Evolutionary conservation across 306 rosid species (phyloP).

Genomic region (Ammopiptanthus mongolicus): DNA sequence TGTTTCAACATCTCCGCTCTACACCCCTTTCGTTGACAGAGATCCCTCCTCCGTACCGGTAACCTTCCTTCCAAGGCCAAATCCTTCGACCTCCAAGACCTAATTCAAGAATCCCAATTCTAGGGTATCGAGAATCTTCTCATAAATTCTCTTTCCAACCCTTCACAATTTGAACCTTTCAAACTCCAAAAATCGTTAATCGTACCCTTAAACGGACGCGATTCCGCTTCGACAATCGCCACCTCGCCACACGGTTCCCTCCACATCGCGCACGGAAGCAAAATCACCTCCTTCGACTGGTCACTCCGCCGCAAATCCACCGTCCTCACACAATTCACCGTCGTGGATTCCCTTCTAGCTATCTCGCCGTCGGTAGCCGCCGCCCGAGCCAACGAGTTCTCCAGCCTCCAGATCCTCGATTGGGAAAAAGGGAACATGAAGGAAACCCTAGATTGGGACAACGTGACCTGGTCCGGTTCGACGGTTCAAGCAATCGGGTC

Average conservation of each 20-base stretch:
- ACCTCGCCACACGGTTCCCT: conserved; percentile 62
- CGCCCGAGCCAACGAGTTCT: conserved; percentile 87
- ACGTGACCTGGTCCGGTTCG: conserved; percentile 73
- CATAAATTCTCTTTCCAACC: conserved; percentile 59
- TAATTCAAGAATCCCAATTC: conserved; percentile 65
- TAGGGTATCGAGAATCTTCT: conserved; percentile 74
- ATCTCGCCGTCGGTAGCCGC: conserved; percentile 61
- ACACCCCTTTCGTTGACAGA: conserved; percentile 59
- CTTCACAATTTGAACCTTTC: conserved; percentile 76
- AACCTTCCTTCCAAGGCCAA: conserved; percentile 83
- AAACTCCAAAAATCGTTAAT: conserved; percentile 63
- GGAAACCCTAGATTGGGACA: conserved; percentile 71
- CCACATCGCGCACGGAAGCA: conserved; percentile 88
- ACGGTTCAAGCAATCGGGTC: conserved; percentile 89
- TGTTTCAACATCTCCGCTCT: not conserved
- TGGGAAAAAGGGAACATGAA: conserved; percentile 43
- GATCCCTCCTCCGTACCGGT: conserved; percentile 93
- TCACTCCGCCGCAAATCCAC: conserved; percentile 76
- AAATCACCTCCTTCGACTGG: conserved; percentile 89
- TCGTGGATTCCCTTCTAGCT: conserved; percentile 80
- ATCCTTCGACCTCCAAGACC: conserved; percentile 64
- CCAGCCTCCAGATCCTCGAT: conserved; percentile 81
- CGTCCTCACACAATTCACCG: conserved; percentile 70
- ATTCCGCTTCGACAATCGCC: conserved; percentile 69
- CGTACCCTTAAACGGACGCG: conserved; percentile 69